Evolutionary conservation across 2,329 filamentous ascomycete species (phyloP), one percentile per base, ranked within the genome.

Genomic region (Phialocephala sp.): DNA sequence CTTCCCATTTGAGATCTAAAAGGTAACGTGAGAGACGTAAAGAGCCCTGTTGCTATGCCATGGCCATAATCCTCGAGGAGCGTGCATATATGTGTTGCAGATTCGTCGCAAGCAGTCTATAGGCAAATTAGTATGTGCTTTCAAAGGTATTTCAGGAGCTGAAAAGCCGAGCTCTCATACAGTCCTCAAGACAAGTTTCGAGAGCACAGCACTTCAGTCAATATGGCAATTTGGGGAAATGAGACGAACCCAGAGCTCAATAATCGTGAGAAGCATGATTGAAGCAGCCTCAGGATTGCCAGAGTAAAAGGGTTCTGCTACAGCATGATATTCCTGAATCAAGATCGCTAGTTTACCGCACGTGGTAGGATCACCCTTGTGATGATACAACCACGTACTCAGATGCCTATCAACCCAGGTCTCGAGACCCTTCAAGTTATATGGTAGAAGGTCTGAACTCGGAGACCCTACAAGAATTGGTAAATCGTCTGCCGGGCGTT

Each of bases 231-330:
- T n/a, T n/a, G n/a, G n/a, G n/a, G n/a, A n/a, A n/a, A n/a, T n/a
- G n/a, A n/a, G n/a, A n/a, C n/a, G n/a, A n/a, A n/a, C n/a, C 87
- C 87, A 90, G 0, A 89, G 73, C 61, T 89, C 85, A 1, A 86
- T 67, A 0, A 84, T 72, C 0, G 82, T 84, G 0, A 90, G 78
- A 4, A 86, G 65, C 83, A 88, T 87, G 8, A 81, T 68, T 0
- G 87, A 89, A 0, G 76, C 69, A 0, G 74, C 75, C 64, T 84
- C 80, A 0, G 86, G 83, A 2, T 82, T 79, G 0, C 60, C 65
- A 0, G 64, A 2, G 59, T 87, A 87, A 1, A 0, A 0, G 32
- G 54, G 2, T 9, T 8, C 20, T 0, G 79, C 79, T 9, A 32
- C 3, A 0, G 15, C 2, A 59, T 79, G 71, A 62, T 84, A 84